Evolutionary conservation across 768 basidiomycete genomes (phyloP).

Genomic region (Coprinopsis strossmayeri): DNA sequence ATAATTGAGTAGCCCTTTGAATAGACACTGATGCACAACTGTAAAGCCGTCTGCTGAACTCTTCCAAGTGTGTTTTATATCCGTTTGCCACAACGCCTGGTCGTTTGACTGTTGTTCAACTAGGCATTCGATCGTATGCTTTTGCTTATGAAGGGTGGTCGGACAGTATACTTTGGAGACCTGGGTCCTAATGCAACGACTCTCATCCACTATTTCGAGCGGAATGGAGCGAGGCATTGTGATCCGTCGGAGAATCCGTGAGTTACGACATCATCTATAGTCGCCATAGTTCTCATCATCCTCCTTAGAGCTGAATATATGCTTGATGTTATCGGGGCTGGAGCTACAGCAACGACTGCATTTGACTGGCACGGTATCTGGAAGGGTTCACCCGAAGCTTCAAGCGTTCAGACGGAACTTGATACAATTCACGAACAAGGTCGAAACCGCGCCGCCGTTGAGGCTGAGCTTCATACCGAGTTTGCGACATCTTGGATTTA

Average conservation of each 20-base stretch:
- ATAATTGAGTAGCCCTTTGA: background rate
- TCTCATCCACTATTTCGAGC: constrained; percentile 69
- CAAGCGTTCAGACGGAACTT: constrained; percentile 29
- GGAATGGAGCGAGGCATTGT: constrained; percentile 59
- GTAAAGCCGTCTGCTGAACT: constrained; percentile 64
- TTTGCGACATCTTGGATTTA: constrained; percentile 50
- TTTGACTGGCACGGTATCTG: constrained; percentile 55
- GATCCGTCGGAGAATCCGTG: constrained; percentile 68
- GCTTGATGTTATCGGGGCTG: constrained; percentile 74
- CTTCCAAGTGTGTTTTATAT: constrained; percentile 61
- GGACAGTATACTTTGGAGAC: constrained; percentile 70
- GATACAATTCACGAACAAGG: constrained; percentile 45
- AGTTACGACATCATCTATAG: constrained; percentile 9
- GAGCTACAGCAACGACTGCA: constrained; percentile 48
- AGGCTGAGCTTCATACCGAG: constrained; percentile 29
- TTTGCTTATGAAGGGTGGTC: constrained; percentile 69
- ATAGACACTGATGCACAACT: background rate
- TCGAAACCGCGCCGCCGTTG: constrained; percentile 28
- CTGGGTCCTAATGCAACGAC: constrained; percentile 59
- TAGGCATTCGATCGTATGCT: constrained; percentile 80
- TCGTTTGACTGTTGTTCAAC: too few species aligned
- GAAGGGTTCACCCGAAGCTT: constrained; percentile 41
- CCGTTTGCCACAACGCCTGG: too few species aligned
- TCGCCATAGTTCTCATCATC: background rate
- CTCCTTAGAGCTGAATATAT: constrained; percentile 49